Percentiles rank a stretch among this genome's conserved stretches.
These are phyloP conservation scores for Tricladium varicosporioides DNA, from an alignment of 2,329 filamentous ascomycete species.

Conservation along the genomic window DNA sequence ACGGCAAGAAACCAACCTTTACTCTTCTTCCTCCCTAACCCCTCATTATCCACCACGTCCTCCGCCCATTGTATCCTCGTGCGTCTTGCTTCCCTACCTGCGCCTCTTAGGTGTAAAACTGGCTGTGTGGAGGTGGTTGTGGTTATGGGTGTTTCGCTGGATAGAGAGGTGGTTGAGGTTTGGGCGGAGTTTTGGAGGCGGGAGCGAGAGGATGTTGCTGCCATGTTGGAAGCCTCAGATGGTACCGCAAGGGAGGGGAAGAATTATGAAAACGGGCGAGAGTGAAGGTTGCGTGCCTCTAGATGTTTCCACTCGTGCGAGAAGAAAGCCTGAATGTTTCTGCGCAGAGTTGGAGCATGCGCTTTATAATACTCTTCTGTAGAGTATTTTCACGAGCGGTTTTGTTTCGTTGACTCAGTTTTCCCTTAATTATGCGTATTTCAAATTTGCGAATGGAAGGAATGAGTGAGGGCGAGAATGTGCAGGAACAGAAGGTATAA, in stretches of 20 bases:
- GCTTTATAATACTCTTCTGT: neutral
- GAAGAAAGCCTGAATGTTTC: too few relatives aligned
- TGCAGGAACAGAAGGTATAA: neutral
- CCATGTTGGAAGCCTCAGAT: neutral
- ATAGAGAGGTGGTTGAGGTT: constrained; percentile 1
- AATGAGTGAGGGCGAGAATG: neutral
- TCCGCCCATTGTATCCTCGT: constrained; percentile 87
- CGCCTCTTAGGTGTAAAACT: constrained; percentile 31
- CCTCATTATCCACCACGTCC: constrained; percentile 92
- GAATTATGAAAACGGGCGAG: too few relatives aligned
- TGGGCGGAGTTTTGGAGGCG: neutral
- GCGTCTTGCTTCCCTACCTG: constrained; percentile 13
- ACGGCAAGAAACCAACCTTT: constrained; percentile 66
- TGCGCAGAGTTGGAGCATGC: too few relatives aligned
- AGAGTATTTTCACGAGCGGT: neutral
- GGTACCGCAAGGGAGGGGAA: too few relatives aligned
- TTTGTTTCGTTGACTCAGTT: too few relatives aligned
- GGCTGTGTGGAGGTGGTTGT: constrained; percentile 14
- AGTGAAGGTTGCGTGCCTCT: too few relatives aligned
- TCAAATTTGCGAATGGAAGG: neutral
- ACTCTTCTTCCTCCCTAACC: constrained; percentile 86
- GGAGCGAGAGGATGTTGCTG: neutral
- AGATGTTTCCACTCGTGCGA: too few relatives aligned
- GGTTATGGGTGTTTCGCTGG: constrained; percentile 9
- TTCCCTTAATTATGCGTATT: too few relatives aligned